Percentiles rank a stretch among this genome's conserved stretches.
Conservation (phyloP, 2,329 filamentous ascomycete genomes). For the Aureobasidium sp. region DNA sequence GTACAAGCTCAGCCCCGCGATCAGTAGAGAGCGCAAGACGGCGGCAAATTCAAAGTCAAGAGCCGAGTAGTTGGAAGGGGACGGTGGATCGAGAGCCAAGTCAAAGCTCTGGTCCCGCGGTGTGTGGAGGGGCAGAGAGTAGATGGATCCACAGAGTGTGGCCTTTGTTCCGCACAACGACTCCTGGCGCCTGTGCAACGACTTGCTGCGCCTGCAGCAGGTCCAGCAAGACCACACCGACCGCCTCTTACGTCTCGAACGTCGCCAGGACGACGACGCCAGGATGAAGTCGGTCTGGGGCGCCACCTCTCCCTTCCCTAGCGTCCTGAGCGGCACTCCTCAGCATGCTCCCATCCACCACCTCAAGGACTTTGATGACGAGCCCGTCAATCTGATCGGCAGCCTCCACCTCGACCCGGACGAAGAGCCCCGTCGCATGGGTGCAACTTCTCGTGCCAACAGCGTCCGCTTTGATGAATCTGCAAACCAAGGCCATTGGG, state of each 20-base stretch:
- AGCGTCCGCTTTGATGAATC: slow-evolving; percentile 97
- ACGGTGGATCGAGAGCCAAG: not conserved
- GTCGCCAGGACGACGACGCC: slow-evolving; percentile 56
- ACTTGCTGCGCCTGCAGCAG: slow-evolving; percentile 55
- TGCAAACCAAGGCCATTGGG: slow-evolving; percentile 84
- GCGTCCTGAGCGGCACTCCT: slow-evolving; percentile 70
- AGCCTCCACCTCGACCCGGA: slow-evolving; percentile 81
- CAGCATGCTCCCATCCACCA: slow-evolving; percentile 75
- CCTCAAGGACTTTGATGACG: slow-evolving; percentile 86
- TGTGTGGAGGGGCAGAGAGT: slow-evolving; percentile 11
- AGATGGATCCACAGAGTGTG: slow-evolving; percentile 57
- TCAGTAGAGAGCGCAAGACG: not conserved
- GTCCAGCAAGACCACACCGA: slow-evolving; percentile 56
- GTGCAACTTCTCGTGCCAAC: slow-evolving; percentile 85
- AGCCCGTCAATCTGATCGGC: slow-evolving; percentile 70
- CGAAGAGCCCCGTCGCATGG: slow-evolving; percentile 75
- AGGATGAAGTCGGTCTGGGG: slow-evolving; percentile 80
- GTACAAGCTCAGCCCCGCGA: not conserved
- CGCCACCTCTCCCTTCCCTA: slow-evolving; percentile 79
- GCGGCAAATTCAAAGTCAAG: not conserved
- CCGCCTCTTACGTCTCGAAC: slow-evolving; percentile 54
- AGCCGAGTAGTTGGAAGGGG: not conserved
- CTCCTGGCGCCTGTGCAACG: slow-evolving; percentile 55
- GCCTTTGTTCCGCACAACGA: slow-evolving; percentile 53
- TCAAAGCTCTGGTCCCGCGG: not conserved